Evolutionary conservation across 805 yeast genomes (phyloP).

Genomic region (Yarrowia sp.): DNA sequence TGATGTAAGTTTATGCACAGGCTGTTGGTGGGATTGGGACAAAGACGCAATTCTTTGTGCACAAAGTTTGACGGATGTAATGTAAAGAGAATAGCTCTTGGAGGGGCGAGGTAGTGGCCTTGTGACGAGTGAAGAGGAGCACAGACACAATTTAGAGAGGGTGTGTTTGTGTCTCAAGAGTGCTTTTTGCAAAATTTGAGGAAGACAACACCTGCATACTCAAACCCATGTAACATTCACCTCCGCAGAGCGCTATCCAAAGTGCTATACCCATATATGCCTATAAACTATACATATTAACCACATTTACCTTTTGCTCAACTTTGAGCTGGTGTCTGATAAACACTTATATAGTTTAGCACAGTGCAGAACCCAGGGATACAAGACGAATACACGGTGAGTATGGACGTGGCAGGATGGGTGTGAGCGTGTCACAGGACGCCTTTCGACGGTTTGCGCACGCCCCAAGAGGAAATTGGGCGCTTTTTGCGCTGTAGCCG

Average conservation of each 20-base stretch:
- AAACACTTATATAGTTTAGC: conserved; percentile 24
- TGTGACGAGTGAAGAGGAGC: too few relatives aligned
- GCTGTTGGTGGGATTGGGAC: neutral
- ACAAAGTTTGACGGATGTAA: conserved; percentile 13
- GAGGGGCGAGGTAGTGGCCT: neutral
- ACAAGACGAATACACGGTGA: conserved; percentile 24
- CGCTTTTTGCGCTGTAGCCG: too few relatives aligned
- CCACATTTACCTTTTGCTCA: conserved; percentile 25
- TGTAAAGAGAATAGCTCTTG: conserved; percentile 9
- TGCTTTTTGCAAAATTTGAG: too few relatives aligned
- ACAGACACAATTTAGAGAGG: too few relatives aligned
- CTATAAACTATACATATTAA: conserved; percentile 23
- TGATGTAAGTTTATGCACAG: conserved; percentile 23
- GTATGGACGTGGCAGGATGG: neutral
- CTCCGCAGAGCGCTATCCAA: conserved; percentile 11
- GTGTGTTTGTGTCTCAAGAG: neutral
- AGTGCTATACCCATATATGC: conserved; percentile 3
- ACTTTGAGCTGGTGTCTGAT: conserved; percentile 23
- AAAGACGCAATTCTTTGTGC: conserved; percentile 7
- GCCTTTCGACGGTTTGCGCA: too few relatives aligned
- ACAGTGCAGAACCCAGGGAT: conserved; percentile 12
- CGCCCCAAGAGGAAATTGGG: too few relatives aligned
- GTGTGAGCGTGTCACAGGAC: neutral
- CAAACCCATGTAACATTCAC: conserved; percentile 10
- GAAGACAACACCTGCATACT: too few relatives aligned